Base-by-base conservation (phyloP, 108 stramenopile genomes). In the Cyclostephanos invisitatus region DNA sequence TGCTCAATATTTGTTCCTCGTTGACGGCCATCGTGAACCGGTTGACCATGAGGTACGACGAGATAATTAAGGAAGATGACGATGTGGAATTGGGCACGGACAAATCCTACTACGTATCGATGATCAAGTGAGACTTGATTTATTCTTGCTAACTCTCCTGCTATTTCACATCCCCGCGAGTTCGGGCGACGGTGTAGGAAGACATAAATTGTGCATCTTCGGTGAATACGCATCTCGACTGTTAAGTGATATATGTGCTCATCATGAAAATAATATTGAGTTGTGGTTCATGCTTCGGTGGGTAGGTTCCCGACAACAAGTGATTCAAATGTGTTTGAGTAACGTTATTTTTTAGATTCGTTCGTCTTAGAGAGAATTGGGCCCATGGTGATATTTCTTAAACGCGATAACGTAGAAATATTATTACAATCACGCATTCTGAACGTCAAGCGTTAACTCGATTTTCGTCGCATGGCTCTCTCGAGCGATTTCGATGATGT, bases 1-100 rank as follows among this genome's bases (percentile, higher is more conserved):
- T 71, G 40, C 22, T 78, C 50, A 78, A 71, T 54, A 71, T 78
- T 44, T 78, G 77, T 42, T 68, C 67, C 14, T 78, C 77, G 51
- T 35, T 78, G 49, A 60, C 63, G 47, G 65, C 59, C 12, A 21
- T 78, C 12, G 70, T 78, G 9, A 71, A 71, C 55, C 49, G 70
- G 22, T n/a, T 51, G 27, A 78, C 77, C 0, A 47, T 50, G 29
- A 57, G 53, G 17, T 70, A 71, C 35, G 70, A 76, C 21, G 68
- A 78, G 21, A 59, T 71, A 14, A 37, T 24, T 24, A 24, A 67
- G 29, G 77, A 78, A 18, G 64, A 60, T 15, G 38, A 55, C 4
- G 36, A 21, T n/a, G n/a, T n/a, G 21, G 55, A 54, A 15, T 46
- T 46, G 14, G 44, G 44, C 12, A 46, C 40, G 4, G 40, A 42